phyloP scores from a whole-genome alignment of 108 stramenopile species.

The Epipyxis sp. region DNA sequence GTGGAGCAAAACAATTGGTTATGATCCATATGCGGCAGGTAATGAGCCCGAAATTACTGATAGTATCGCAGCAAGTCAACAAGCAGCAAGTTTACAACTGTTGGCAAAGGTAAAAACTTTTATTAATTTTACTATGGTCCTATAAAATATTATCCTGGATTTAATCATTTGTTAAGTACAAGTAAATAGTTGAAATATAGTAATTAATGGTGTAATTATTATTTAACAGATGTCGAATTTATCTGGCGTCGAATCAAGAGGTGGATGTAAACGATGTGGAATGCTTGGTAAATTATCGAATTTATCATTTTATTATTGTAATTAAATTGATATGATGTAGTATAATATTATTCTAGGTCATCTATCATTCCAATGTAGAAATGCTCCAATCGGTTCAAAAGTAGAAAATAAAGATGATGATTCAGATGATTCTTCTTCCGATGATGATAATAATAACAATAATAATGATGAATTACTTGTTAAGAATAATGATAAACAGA shows the following conservation, averaged over 20 bases:
- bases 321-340: too few relatives aligned
- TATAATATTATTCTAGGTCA: too few relatives aligned
- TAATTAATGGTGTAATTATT: too few relatives aligned
- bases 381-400: not conserved
- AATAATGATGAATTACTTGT: not conserved
- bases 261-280: constrained; percentile 19
- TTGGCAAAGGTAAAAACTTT: too few relatives aligned
- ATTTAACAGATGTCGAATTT: not conserved
- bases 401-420: not conserved
- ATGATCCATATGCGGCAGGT: constrained; percentile 26
- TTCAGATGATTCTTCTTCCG: not conserved
- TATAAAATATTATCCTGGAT: too few relatives aligned
- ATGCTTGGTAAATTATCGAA: too few relatives aligned
- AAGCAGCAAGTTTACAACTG: too few relatives aligned
- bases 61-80: not conserved
- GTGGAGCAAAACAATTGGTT: constrained; percentile 32
- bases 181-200: too few relatives aligned
- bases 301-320: too few relatives aligned
- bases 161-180: too few relatives aligned
- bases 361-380: constrained; percentile 1
- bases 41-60: not conserved
- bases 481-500: not conserved
- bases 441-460: not conserved
- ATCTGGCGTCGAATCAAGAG: not conserved
- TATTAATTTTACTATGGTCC: too few relatives aligned